Evolutionary conservation across 495 filamentous ascomycete species (phyloP).

Genomic region (Parathielavia appendiculata): DNA sequence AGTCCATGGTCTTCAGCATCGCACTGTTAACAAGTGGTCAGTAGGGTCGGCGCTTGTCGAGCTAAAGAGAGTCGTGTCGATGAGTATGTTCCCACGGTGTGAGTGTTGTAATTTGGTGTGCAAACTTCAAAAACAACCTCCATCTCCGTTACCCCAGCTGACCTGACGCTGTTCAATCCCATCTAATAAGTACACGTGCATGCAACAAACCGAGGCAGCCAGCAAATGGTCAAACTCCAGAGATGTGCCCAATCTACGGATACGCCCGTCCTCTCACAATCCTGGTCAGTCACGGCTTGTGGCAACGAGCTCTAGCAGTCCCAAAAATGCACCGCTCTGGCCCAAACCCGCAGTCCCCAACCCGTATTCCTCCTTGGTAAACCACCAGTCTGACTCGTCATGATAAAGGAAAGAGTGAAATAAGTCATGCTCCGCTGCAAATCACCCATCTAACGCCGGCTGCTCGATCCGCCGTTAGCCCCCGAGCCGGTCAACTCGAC

Average conservation of each 20-base stretch:
- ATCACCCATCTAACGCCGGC: constrained; percentile 12
- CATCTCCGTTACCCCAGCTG: neutral
- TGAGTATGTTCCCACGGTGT: no score
- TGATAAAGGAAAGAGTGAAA: neutral
- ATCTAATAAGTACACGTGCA: neutral
- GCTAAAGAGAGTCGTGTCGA: no score
- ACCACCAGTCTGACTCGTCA: neutral
- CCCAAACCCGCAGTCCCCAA: neutral
- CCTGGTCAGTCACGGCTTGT: neutral
- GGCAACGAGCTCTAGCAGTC: neutral
- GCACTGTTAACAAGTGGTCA: no score
- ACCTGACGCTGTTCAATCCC: neutral
- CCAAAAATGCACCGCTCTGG: constrained; percentile 8
- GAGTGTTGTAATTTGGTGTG: no score
- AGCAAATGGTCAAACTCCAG: neutral
- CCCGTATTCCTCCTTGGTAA: neutral
- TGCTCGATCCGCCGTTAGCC: constrained; percentile 21
- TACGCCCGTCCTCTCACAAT: constrained; percentile 2
- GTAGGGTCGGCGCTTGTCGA: no score
- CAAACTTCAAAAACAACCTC: neutral
- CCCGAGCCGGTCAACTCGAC: constrained; percentile 32
- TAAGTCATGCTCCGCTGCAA: no score
- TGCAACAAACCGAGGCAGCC: neutral
- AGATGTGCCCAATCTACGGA: constrained; percentile 20
- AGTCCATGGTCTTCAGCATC: no score